Evolutionary conservation across 2,329 filamentous ascomycete genomes (phyloP).

Genomic region (Bipolaris oryzae): DNA sequence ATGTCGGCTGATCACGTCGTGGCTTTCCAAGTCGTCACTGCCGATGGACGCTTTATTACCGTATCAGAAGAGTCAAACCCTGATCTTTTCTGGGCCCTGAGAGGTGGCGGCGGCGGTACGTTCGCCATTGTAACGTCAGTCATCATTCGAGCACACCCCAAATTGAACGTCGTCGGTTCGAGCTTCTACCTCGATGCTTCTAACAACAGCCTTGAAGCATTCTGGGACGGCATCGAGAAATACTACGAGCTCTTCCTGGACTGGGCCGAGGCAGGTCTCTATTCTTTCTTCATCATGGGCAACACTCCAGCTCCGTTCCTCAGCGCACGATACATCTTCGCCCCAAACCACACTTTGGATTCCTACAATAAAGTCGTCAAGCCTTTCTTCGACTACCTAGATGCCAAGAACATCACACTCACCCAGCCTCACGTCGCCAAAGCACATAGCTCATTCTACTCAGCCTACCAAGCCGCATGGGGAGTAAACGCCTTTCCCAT

Average conservation of each 20-base stretch:
- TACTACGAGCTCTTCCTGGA: constrained; percentile 19
- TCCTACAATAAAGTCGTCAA: constrained; percentile 19
- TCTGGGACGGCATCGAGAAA: constrained; percentile 19
- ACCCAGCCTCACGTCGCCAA: constrained; percentile 30
- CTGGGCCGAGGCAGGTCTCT: constrained; percentile 24
- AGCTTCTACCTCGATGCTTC: constrained; percentile 32
- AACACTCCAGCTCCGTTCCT: constrained; percentile 14
- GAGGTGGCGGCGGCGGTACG: constrained; percentile 30
- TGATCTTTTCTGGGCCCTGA: constrained; percentile 34
- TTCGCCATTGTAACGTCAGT: constrained; percentile 23
- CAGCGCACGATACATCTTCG: constrained; percentile 25
- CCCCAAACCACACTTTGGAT: constrained; percentile 19
- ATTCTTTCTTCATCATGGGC: constrained; percentile 26
- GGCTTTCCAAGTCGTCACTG: constrained; percentile 27
- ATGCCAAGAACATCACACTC: constrained; percentile 25
- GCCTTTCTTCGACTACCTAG: constrained; percentile 20
- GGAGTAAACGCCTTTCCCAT: constrained; percentile 21
- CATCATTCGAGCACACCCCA: constrained; percentile 29
- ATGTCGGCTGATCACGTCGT: constrained; percentile 34
- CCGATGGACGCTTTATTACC: constrained; percentile 19
- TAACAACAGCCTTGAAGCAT: constrained; percentile 25
- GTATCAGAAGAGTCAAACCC: constrained; percentile 12
- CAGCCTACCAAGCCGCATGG: constrained; percentile 30
- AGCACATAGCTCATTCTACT: constrained; percentile 21
- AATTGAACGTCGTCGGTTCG: constrained; percentile 26